Percentiles rank a stretch among this genome's conserved stretches.
Evolutionary conservation across 2,329 filamentous ascomycete species (phyloP).

Genomic region (Hymenoscyphus fructigenus): DNA sequence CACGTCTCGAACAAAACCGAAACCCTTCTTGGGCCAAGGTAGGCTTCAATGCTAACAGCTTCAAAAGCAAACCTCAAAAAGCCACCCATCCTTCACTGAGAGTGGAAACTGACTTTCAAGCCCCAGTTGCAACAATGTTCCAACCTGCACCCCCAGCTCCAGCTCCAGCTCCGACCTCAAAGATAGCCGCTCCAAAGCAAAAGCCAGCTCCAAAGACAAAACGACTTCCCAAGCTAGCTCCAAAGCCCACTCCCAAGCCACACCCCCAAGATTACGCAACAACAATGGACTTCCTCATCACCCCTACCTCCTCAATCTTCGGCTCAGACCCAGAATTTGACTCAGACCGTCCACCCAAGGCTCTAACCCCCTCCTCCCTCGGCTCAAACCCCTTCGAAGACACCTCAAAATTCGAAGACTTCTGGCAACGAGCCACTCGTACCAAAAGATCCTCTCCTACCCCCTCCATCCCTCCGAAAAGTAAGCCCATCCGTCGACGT

Average conservation of each 20-base stretch:
- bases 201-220: neutral
- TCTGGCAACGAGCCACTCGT: neutral
- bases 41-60: too few species aligned
- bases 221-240: neutral
- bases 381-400: neutral
- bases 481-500: neutral
- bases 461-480: neutral
- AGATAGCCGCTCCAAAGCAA: neutral
- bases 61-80: too few species aligned
- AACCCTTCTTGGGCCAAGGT: too few species aligned
- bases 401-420: neutral
- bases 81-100: too few species aligned
- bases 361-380: neutral
- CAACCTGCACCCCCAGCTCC: neutral
- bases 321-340: neutral
- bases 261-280: neutral
- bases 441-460: neutral
- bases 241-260: neutral
- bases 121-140: neutral
- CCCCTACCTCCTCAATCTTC: neutral
- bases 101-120: neutral
- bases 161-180: too few species aligned
- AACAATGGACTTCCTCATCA: neutral
- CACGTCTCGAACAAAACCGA: too few species aligned
- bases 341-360: neutral